A percentile compares a stretch with the other conserved stretches of the same genome.
These are phyloP conservation scores for Globisporangium echinulatum DNA, from an alignment of 352 stramenopile species.

Conservation along the genomic window DNA sequence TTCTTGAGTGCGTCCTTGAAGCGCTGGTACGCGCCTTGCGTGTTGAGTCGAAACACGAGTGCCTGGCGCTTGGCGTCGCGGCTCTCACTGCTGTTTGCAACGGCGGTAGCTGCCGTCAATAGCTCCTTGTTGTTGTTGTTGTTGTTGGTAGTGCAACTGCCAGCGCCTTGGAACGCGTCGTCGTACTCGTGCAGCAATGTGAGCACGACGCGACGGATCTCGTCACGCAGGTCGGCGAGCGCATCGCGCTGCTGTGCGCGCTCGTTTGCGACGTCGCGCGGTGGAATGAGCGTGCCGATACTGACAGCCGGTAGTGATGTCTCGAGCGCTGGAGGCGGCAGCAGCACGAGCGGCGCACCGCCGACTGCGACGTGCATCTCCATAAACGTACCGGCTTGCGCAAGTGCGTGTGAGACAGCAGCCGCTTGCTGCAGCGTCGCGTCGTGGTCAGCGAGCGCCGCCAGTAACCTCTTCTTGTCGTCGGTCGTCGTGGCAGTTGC, in stretches of 20 bases:
- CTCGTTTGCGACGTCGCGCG: slow-evolving; percentile 41
- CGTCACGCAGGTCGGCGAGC: slow-evolving; percentile 35
- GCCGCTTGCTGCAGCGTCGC: slow-evolving; percentile 17
- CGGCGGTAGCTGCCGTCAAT: background rate
- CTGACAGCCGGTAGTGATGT: slow-evolving; percentile 15
- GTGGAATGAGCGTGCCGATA: slow-evolving; percentile 47
- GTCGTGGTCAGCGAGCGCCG: slow-evolving; percentile 60
- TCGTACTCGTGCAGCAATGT: slow-evolving; percentile 67
- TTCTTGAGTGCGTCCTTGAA: slow-evolving; percentile 85
- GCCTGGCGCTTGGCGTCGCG: slow-evolving; percentile 66
- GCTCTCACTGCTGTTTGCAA: background rate
- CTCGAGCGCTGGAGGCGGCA: slow-evolving; percentile 21
- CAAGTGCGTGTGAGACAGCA: slow-evolving; percentile 20
- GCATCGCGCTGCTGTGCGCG: slow-evolving; percentile 34
- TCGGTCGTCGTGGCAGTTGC: slow-evolving; percentile 39
- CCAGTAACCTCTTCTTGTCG: slow-evolving; percentile 73
- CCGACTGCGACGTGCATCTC: slow-evolving; percentile 25
- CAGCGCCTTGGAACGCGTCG: slow-evolving; percentile 9
- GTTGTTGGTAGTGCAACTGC: no score
- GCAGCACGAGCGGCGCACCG: slow-evolving; percentile 27
- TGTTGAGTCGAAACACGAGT: slow-evolving; percentile 75
- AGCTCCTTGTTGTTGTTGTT: no score
- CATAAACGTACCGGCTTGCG: slow-evolving; percentile 21
- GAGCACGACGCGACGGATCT: slow-evolving; percentile 53
- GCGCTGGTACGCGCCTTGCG: slow-evolving; percentile 64